Evolutionary conservation across 129 eudicot species (phyloP), one percentile per base, ranked within the genome.

Genomic region (Mikania micrantha): DNA sequence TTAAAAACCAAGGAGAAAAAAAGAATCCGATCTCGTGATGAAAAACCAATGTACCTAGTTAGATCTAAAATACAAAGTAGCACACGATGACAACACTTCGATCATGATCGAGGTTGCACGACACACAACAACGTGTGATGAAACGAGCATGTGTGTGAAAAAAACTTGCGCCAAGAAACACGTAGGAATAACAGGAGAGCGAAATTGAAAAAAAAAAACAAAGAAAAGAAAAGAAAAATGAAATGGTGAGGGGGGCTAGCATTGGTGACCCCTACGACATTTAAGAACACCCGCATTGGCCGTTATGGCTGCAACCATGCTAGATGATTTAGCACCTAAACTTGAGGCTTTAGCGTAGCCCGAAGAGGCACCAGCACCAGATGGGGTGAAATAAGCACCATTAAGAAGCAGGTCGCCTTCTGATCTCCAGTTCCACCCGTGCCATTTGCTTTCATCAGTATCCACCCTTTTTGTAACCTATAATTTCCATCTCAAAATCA

Each of bases 291-390:
- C 96, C 1, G 96, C 87, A 60, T 77, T 78, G 4, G 96, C 77
- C 6, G 96, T 88, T 6, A 88, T 88, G 27, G 80, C 16, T 11
- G 67, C 93, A 40, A 88, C 93, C 92, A 88, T 83, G 59, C 85
- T 50, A 41, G 96, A 88, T 10, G 96, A 83, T 60, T 88, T 88
- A 12, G 96, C 96, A 4, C 96, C 96, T 28, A 88, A 66, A 66
- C 96, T 88, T 17, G 96, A 88, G 16, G 96, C 96, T 77, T 89
- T 78, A 42, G 96, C 96, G 41, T 88, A 88, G 75, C 84, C 83
- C 16, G 87, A 71, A 21, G 93, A 78, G 59, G 93, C 90, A 39
- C 93, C 93, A 9, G 84, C 90, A 13, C 96, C 96, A n/a, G 96
- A 88, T 57, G 93, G 84, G 8, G 85, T 83, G 75, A 88, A 88